Evolutionary conservation across 306 rosid genomes (phyloP).

Genomic region (Oxytropis ochrocephala): DNA sequence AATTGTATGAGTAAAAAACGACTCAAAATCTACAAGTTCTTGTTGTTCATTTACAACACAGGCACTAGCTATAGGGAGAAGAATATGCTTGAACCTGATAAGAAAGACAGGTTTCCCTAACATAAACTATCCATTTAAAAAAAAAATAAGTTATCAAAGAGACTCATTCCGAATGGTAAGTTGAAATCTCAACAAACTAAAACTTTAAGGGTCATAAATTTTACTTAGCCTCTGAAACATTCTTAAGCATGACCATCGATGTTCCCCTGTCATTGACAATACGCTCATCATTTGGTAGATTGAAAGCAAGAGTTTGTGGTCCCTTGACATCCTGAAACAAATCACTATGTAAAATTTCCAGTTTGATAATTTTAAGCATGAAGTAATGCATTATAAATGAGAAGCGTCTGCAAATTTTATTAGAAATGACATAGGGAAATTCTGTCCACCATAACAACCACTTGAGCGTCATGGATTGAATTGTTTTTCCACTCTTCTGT

Average conservation of each 20-base stretch:
- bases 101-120: constrained; percentile 21
- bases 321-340: constrained; percentile 85
- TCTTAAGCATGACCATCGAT: constrained; percentile 97
- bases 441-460: constrained; percentile 2
- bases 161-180: constrained; percentile 13
- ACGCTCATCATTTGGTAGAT: constrained; percentile 90
- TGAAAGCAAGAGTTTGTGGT: constrained; percentile 95
- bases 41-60: constrained; percentile 69
- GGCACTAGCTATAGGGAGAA: constrained; percentile 71
- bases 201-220: constrained; percentile 16
- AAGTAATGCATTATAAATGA: neutral
- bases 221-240: constrained; percentile 97
- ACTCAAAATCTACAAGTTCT: constrained; percentile 78
- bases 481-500: neutral
- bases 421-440: neutral
- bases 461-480: constrained; percentile 10
- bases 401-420: neutral
- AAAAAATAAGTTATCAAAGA: neutral
- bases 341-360: constrained; percentile 11
- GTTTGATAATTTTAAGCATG: neutral
- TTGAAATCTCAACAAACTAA: constrained; percentile 4
- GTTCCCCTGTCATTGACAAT: constrained; percentile 85
- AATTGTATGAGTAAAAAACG: constrained; percentile 90
- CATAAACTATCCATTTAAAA: neutral
- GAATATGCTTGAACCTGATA: constrained; percentile 79